Percentiles rank a stretch among this genome's conserved stretches.
These are phyloP conservation scores for Citrus glauca DNA, from an alignment of 345 rosid genomes.

Conservation along the genomic window DNA sequence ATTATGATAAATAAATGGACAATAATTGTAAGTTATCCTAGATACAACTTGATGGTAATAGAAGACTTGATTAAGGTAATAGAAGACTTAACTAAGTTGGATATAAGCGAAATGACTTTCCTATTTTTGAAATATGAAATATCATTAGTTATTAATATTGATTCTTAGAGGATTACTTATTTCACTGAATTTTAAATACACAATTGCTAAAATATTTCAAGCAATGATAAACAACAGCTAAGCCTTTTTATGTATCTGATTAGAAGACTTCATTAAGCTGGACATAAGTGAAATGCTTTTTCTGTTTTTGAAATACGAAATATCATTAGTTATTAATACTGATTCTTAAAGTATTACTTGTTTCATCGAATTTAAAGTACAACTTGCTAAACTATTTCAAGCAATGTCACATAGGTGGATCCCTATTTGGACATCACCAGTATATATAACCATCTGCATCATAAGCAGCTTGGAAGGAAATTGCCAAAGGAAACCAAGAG, in stretches of 20 bases:
- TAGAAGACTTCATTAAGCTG: not conserved
- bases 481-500: conserved; percentile 63
- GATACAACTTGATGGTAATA: not conserved
- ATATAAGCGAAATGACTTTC: not conserved
- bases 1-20: not conserved
- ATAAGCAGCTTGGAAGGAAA: conserved; percentile 58
- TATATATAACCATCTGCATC: conserved; percentile 50
- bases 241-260: too few relatives aligned
- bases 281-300: not conserved
- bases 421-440: conserved; percentile 74
- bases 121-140: not conserved
- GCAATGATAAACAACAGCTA: too few relatives aligned
- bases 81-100: not conserved
- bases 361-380: not conserved
- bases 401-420: conserved; percentile 44
- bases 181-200: not conserved
- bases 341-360: not conserved
- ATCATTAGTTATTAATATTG: not conserved
- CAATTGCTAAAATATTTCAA: conserved; percentile 1
- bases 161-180: not conserved
- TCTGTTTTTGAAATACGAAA: not conserved
- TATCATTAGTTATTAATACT: not conserved
- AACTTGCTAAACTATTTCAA: conserved; percentile 4
- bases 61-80: not conserved
- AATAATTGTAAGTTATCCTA: not conserved